Evolutionary conservation across 1,139 yeast genomes (phyloP).

Genomic region (Yamadazyma aaseri): DNA sequence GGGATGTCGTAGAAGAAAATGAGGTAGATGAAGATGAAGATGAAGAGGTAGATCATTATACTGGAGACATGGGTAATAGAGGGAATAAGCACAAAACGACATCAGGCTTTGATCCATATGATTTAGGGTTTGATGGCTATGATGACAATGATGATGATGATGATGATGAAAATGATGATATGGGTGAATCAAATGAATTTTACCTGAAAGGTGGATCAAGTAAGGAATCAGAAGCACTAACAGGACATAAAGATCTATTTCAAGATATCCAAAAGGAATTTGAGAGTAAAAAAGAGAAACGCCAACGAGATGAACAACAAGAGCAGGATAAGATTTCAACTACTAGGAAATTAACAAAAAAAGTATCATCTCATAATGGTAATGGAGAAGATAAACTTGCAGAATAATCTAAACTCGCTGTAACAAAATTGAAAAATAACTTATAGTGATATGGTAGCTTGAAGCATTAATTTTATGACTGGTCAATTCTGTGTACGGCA

Average conservation of each 20-base stretch:
- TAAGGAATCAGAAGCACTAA: too few species aligned
- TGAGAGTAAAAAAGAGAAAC: slow-evolving; percentile 10
- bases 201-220: background rate
- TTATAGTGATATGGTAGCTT: too few species aligned
- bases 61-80: background rate
- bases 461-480: too few species aligned
- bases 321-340: too few species aligned
- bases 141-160: slow-evolving; percentile 13
- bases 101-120: background rate
- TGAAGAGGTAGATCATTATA: slow-evolving; percentile 1
- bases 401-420: too few species aligned
- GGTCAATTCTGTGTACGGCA: too few species aligned
- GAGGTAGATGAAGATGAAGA: slow-evolving; percentile 13
- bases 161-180: background rate
- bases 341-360: too few species aligned
- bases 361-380: too few species aligned
- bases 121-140: background rate
- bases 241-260: slow-evolving; percentile 16
- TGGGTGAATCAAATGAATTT: background rate
- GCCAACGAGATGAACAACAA: slow-evolving; percentile 7
- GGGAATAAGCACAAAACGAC: background rate
- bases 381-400: too few species aligned
- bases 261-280: slow-evolving; percentile 19
- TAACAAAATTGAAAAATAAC: too few species aligned
- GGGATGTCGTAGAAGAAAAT: slow-evolving; percentile 14